These are phyloP conservation scores for Tilletia caries DNA, from an alignment of 1,284 basidiomycete species.

Conservation along the genomic window DNA sequence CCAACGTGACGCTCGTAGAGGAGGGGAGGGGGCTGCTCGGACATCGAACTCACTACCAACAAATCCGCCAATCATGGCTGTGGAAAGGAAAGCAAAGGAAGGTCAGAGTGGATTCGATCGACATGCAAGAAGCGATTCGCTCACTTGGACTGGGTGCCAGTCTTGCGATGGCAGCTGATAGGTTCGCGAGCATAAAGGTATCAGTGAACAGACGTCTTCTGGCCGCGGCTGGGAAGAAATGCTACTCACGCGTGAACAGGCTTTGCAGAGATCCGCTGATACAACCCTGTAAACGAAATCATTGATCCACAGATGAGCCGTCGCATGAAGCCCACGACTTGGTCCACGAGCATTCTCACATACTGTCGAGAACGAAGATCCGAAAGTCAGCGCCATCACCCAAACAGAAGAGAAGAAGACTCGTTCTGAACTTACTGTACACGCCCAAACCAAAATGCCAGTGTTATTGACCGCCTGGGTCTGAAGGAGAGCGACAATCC, in stretches of 20 bases:
- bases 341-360: not conserved
- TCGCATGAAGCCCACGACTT: not conserved
- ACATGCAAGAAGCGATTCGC: not conserved
- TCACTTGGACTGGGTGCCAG: no score
- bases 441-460: not conserved
- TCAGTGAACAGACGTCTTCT: no score
- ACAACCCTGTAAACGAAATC: not conserved
- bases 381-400: not conserved
- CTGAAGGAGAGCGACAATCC: not conserved
- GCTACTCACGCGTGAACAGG: conserved; percentile 5
- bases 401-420: not conserved
- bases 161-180: no score
- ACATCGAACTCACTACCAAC: not conserved
- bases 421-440: not conserved
- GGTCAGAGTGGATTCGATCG: not conserved
- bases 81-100: not conserved
- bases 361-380: not conserved
- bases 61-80: not conserved
- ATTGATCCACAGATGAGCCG: no score
- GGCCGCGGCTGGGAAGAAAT: no score
- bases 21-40: no score
- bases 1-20: no score
- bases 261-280: conserved; percentile 3
- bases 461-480: not conserved
- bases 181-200: no score